phyloP scores from a whole-genome alignment of 2,329 filamentous ascomycete genomes.

The Trichoderma koningii region DNA sequence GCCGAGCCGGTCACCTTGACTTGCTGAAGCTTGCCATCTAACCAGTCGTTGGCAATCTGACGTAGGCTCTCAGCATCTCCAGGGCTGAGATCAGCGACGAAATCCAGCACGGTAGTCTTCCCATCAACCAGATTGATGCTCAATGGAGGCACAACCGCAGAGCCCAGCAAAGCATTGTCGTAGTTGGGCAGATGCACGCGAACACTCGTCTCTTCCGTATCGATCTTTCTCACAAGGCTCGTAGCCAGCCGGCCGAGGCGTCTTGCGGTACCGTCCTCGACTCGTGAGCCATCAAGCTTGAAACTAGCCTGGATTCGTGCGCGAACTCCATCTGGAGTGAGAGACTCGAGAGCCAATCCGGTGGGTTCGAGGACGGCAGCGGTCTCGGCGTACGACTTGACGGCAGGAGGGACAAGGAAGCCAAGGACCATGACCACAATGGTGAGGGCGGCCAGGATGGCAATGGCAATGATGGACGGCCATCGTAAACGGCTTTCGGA shows the following conservation, averaged over 20 bases:
- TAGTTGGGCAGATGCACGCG: constrained; percentile 83
- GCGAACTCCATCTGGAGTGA: constrained; percentile 75
- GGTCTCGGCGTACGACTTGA: constrained; percentile 84
- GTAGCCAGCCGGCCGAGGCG: constrained; percentile 77
- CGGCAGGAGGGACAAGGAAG: constrained; percentile 77
- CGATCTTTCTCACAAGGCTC: constrained; percentile 75
- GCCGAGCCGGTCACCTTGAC: constrained; percentile 75
- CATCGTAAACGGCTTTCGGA: constrained; percentile 53
- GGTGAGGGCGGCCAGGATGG: constrained; percentile 62
- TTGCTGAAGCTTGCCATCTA: constrained; percentile 73
- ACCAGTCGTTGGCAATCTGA: constrained; percentile 81
- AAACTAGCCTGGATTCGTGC: constrained; percentile 83
- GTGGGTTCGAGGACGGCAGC: constrained; percentile 81
- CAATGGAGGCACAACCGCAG: constrained; percentile 72
- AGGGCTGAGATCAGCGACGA: constrained; percentile 73
- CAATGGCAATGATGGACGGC: constrained; percentile 76
- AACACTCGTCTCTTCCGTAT: constrained; percentile 71
- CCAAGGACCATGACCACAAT: constrained; percentile 73
- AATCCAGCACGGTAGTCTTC: constrained; percentile 74
- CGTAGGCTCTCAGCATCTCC: constrained; percentile 78
- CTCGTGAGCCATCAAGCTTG: constrained; percentile 73
- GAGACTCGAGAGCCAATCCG: constrained; percentile 79
- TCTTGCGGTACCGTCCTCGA: constrained; percentile 69
- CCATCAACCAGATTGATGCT: constrained; percentile 77
- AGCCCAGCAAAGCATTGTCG: constrained; percentile 73